Evolutionary conservation across 1,284 basidiomycete genomes (phyloP).

Genomic region (Ganoderma leucocontextum): DNA sequence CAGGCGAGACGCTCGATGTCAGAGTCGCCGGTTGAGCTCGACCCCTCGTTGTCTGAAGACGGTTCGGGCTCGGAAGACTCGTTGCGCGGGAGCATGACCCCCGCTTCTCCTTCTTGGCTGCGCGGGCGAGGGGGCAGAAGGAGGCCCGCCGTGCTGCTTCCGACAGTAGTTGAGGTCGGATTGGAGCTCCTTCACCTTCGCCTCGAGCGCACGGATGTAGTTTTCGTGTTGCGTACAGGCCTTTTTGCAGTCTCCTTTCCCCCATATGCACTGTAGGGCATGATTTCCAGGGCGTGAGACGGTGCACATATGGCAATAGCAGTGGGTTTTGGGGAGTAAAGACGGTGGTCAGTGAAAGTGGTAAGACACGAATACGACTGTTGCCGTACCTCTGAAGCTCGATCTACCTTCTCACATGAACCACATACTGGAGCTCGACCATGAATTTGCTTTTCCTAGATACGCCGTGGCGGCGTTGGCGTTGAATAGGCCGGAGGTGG

Average conservation of each 20-base stretch:
- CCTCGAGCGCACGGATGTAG: slow-evolving; percentile 52
- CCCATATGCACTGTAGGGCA: slow-evolving; percentile 57
- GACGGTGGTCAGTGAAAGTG: neutral
- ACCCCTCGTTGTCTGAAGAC: slow-evolving; percentile 29
- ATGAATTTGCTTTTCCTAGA: slow-evolving; percentile 62
- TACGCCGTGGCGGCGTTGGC: neutral
- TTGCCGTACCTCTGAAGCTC: slow-evolving; percentile 50
- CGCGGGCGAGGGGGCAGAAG: slow-evolving; percentile 11
- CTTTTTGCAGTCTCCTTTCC: slow-evolving; percentile 58
- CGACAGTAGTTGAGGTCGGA: slow-evolving; percentile 51
- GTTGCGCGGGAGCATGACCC: neutral
- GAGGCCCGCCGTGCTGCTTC: slow-evolving; percentile 44
- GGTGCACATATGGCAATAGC: neutral
- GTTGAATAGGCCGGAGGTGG: neutral
- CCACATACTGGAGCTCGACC: slow-evolving; percentile 57
- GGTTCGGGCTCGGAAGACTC: slow-evolving; percentile 21
- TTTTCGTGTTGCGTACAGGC: slow-evolving; percentile 60
- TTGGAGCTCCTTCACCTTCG: slow-evolving; percentile 56
- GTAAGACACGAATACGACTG: neutral
- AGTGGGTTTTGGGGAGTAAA: neutral
- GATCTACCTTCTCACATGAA: slow-evolving; percentile 52
- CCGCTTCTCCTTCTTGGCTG: neutral
- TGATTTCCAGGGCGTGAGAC: neutral
- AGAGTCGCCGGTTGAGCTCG: slow-evolving; percentile 39
- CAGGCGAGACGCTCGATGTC: slow-evolving; percentile 45